Evolutionary conservation across 2,329 filamentous ascomycete genomes (phyloP), one percentile per base, ranked within the genome.

Genomic region (Sclerotiophoma versabilis): DNA sequence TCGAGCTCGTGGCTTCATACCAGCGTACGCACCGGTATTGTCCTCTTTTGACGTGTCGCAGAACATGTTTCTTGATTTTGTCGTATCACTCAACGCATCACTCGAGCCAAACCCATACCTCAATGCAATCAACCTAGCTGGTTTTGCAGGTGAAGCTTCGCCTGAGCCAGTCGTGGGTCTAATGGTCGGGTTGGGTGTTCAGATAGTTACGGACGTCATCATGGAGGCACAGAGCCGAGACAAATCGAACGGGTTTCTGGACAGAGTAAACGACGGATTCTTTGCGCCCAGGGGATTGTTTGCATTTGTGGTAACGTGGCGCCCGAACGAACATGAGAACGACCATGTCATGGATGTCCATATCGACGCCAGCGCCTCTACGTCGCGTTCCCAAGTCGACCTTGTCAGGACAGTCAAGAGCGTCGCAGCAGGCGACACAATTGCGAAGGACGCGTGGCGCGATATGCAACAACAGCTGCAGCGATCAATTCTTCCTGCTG

Each of bases 231-330:
- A 74, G 32, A 45, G 50, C 2, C 63, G 63, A 8, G 66, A 71
- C 57, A 71, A 77, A 33, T 77, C 80, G 0, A 86, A 85, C 59
- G 71, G 65, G 0, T 87, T 84, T 60, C 76, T 87, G 14, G 79
- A 85, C 56, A 70, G 73, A 22, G 76, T 84, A 58, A 87, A 87
- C 60, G 74, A 80, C 9, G 74, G 80, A 2, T 80, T 84, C 56
- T 87, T 87, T 66, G 77, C 75, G 25, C 84, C 84, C 0, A 79
- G 78, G 1, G 84, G 84, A 0, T 74, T 87, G 0, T 82, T 80
- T 66, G 80, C 77, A 49, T 69, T 83, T 8, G 75, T 87, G 34
- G 80, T 86, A 74, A 82, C 80, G 1, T 85, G 77, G 74, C 80
- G 80, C 37, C 43, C 80, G 10, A 73, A 77, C 3, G 58, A 70